Percentiles rank a stretch among this genome's conserved stretches.
phyloP scores from a whole-genome alignment of 495 filamentous ascomycete species.

The Aspergillus steynii region DNA sequence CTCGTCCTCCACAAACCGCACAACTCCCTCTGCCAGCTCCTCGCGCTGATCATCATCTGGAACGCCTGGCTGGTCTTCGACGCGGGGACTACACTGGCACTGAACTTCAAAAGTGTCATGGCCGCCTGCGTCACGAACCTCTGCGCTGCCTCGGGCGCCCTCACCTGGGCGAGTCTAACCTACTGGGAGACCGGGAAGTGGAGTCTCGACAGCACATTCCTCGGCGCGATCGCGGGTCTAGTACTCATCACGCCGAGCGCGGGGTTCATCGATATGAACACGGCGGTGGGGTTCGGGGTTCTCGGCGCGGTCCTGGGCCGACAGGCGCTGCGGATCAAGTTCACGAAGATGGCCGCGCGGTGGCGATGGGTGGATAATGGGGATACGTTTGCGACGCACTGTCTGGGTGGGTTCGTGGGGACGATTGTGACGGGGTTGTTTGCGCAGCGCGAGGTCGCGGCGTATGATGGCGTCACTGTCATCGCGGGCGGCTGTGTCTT shows the following conservation, averaged over 20 bases:
- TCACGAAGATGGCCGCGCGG: constrained; percentile 35
- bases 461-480: constrained; percentile 40
- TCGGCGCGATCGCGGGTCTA: constrained; percentile 50
- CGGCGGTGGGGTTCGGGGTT: constrained; percentile 47
- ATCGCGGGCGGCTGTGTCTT: constrained; percentile 42
- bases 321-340: constrained; percentile 50
- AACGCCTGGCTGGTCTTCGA: constrained; percentile 59
- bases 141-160: constrained; percentile 44
- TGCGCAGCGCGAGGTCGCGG: constrained; percentile 40
- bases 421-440: constrained; percentile 41
- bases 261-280: constrained; percentile 46
- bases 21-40: constrained; percentile 48
- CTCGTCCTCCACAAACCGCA: constrained; percentile 48
- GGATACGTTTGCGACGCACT: constrained; percentile 49
- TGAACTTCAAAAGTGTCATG: constrained; percentile 50
- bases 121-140: constrained; percentile 50
- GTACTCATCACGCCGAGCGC: constrained; percentile 52
- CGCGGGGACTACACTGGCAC: constrained; percentile 46
- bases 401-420: constrained; percentile 41
- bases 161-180: constrained; percentile 50
- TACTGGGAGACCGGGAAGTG: constrained; percentile 48
- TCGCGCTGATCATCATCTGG: constrained; percentile 56
- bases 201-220: constrained; percentile 49
- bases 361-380: constrained; percentile 47
- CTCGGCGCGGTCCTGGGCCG: constrained; percentile 41